These are phyloP conservation scores for Paramarasmius palmivorus DNA, from an alignment of 1,284 basidiomycete species.

Conservation along the genomic window DNA sequence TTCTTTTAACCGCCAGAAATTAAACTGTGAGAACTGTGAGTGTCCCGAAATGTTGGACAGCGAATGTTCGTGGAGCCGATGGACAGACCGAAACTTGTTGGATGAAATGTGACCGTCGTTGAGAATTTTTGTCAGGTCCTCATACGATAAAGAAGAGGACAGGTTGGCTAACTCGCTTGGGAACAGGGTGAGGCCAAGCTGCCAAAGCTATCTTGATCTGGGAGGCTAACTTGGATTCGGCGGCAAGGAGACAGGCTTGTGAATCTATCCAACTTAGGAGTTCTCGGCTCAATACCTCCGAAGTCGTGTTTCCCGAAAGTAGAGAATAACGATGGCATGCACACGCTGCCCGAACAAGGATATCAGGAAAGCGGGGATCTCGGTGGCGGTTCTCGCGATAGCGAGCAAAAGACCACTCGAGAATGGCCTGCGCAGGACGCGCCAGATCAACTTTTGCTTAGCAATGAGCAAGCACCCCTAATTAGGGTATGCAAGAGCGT, in stretches of 20 bases:
- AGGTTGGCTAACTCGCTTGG: conserved; percentile 42
- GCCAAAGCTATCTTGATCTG: conserved; percentile 60
- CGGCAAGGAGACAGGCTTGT: conserved; percentile 45
- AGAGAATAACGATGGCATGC: conserved; percentile 54
- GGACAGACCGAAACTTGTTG: conserved; percentile 77
- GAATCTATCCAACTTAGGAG: conserved; percentile 67
- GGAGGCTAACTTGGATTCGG: conserved; percentile 34
- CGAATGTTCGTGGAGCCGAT: conserved; percentile 53
- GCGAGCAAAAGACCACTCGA: conserved; percentile 72
- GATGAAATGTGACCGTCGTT: conserved; percentile 55
- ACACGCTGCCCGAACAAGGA: conserved; percentile 65
- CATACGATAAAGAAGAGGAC: conserved; percentile 43
- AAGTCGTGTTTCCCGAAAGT: conserved; percentile 25
- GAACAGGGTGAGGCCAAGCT: conserved; percentile 70
- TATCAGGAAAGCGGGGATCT: conserved; percentile 60
- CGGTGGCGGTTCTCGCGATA: conserved; percentile 38
- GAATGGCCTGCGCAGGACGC: conserved; percentile 67
- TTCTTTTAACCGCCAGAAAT: conserved; percentile 84
- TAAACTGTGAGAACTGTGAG: conserved; percentile 51
- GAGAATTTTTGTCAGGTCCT: conserved; percentile 54
- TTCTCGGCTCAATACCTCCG: conserved; percentile 40
- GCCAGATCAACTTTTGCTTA: conserved; percentile 73
- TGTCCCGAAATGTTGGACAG: conserved; percentile 35
- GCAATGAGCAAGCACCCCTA: conserved; percentile 64
- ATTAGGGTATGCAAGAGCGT: conserved; percentile 68